Conservation (phyloP, 1,139 yeast genomes). For the Nadsonia starkeyi-henricii region DNA sequence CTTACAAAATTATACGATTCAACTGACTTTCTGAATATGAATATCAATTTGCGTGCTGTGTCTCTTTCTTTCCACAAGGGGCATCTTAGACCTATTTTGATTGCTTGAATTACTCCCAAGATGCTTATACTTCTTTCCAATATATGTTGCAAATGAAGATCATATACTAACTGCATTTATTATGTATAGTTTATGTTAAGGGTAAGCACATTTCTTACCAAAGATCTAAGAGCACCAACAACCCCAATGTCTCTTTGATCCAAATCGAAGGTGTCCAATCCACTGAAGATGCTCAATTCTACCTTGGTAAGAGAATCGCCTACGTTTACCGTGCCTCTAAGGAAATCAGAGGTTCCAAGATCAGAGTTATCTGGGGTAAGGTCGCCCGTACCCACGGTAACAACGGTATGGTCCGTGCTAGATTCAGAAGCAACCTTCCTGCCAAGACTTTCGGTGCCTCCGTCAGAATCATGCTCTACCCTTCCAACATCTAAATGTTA, state of each 20-base stretch:
- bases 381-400: slow-evolving; percentile 96
- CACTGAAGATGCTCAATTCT: slow-evolving; percentile 93
- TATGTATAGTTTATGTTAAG: slow-evolving; percentile 83
- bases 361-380: slow-evolving; percentile 97
- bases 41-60: too few relatives aligned
- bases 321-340: slow-evolving; percentile 98
- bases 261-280: slow-evolving; percentile 86
- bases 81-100: too few relatives aligned
- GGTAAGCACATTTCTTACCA: slow-evolving; percentile 99
- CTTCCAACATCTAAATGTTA: slow-evolving; percentile 84
- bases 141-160: background rate
- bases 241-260: slow-evolving; percentile 95
- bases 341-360: slow-evolving; percentile 96
- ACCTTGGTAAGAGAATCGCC: slow-evolving; percentile 98
- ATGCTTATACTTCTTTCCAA: too few relatives aligned
- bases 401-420: slow-evolving; percentile 97
- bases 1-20: too few relatives aligned
- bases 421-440: slow-evolving; percentile 98
- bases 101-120: too few relatives aligned
- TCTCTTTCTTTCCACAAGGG: too few relatives aligned
- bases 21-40: too few relatives aligned
- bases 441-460: slow-evolving; percentile 99
- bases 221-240: slow-evolving; percentile 96
- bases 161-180: background rate
- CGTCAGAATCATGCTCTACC: slow-evolving; percentile 99